These are phyloP conservation scores for Penicillium coffeae DNA, from an alignment of 495 filamentous ascomycete genomes.

Conservation along the genomic window DNA sequence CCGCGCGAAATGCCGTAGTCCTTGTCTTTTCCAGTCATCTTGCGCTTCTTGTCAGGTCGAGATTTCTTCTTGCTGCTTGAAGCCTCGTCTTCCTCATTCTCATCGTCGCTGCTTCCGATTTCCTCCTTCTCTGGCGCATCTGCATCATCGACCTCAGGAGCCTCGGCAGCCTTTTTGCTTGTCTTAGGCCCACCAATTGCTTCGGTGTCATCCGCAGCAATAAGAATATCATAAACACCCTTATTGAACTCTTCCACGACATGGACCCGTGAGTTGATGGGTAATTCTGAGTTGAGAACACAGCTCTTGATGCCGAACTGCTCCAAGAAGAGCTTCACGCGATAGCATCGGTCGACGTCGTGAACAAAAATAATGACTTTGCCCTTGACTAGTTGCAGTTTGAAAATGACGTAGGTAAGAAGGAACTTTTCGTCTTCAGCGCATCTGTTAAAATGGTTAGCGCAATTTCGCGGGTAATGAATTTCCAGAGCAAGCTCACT, in stretches of 20 bases:
- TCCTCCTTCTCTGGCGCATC: constrained; percentile 21
- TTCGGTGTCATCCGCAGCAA: constrained; percentile 91
- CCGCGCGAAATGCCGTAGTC: constrained; percentile 92
- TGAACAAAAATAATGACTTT: constrained; percentile 92
- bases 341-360: constrained; percentile 90
- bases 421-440: constrained; percentile 97
- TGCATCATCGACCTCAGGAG: constrained; percentile 16
- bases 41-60: constrained; percentile 56
- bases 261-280: constrained; percentile 87
- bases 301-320: constrained; percentile 94
- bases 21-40: constrained; percentile 59
- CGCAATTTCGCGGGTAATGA: not conserved
- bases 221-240: constrained; percentile 93
- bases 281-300: constrained; percentile 91
- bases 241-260: constrained; percentile 97
- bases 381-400: constrained; percentile 89
- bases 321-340: constrained; percentile 92
- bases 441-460: constrained; percentile 50
- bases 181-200: constrained; percentile 58
- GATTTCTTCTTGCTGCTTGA: constrained; percentile 23
- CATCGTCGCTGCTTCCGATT: constrained; percentile 32
- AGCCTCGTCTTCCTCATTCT: constrained; percentile 21
- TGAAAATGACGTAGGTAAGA: constrained; percentile 88
- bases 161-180: constrained; percentile 25
- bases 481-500: constrained; percentile 38